Evolutionary conservation across 441 rosid genomes (phyloP), one percentile per base, ranked within the genome.

Genomic region (Erysimum cheiri): DNA sequence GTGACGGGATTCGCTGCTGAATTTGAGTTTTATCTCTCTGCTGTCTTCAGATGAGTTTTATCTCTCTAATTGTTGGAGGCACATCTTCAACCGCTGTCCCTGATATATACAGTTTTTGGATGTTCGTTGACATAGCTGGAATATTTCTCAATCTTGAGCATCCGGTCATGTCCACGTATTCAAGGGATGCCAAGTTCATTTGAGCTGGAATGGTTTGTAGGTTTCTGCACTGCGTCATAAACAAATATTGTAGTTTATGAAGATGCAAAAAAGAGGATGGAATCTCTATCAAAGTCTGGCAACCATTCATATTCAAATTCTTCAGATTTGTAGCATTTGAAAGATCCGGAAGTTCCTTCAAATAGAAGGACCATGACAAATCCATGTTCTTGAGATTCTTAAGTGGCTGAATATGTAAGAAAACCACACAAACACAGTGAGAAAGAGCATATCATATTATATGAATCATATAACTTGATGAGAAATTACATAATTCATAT

Each of bases 151-250:
- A 3, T 1, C 3, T n/a, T 17, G 32, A 26, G 43, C 73, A 69
- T 4, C 52, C 52, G 0, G 0, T 0, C 67, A 60, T 28, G 0
- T 0, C 0, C 1, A 59, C 7, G 0, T 0, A 0, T 3, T 3
- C 1, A 2, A 26, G 33, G 1, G 66, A 40, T 85, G 85, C 94
- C 94, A 52, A 79, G 87, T 83, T 5, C 86, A 89, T 0, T 4
- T 15, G 31, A 48, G 40, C 0, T 14, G 73, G 67, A 49, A 37
- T 8, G 12, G 28, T 11, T 59, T 69, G 33, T 37, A 69, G 73
- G 32, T 60, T 48, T 28, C 0, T 12, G 46, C 73, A 58, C 3
- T 1, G 0, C 28, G 0, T 0, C 0, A 0, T 0, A 4, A 0
- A 0, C 19, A 57, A 24, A 0, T 0, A 0, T 0, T 5, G 0